These are phyloP conservation scores for Boletus sp. DNA, from an alignment of 768 basidiomycete genomes.

Conservation along the genomic window DNA sequence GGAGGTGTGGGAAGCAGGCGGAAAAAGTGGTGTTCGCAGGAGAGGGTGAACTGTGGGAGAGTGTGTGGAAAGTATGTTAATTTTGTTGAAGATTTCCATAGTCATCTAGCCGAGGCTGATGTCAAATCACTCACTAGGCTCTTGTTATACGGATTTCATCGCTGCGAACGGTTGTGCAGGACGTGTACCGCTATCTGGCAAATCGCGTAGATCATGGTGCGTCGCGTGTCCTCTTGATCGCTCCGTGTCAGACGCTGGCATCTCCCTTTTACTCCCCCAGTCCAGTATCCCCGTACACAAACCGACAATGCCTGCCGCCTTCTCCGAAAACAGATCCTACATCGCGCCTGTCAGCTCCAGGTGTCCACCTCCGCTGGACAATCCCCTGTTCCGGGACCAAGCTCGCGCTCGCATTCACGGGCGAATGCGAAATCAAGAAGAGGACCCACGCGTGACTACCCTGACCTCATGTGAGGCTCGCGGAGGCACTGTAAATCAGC, in stretches of 20 bases:
- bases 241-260: not conserved
- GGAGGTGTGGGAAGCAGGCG: constrained; percentile 69
- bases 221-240: constrained; percentile 17
- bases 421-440: constrained; percentile 81
- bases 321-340: constrained; percentile 80
- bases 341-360: constrained; percentile 59
- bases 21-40: constrained; percentile 85
- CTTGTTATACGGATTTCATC: constrained; percentile 85
- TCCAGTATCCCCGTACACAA: constrained; percentile 69
- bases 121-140: constrained; percentile 38
- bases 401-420: constrained; percentile 66
- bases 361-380: constrained; percentile 76
- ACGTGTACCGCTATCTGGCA: constrained; percentile 73
- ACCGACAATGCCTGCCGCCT: constrained; percentile 88
- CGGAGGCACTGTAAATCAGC: constrained; percentile 88
- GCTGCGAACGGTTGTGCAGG: constrained; percentile 83
- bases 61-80: constrained; percentile 68
- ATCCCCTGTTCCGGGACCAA: constrained; percentile 59
- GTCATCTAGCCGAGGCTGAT: not conserved
- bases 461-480: constrained; percentile 59
- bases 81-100: not conserved
- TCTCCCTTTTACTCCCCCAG: constrained; percentile 32
- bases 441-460: constrained; percentile 40
- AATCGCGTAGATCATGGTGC: constrained; percentile 81
- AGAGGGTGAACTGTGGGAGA: constrained; percentile 76